Evolutionary conservation across 257 asterid genomes (phyloP).

Genomic region (Nicotiana paniculata): DNA sequence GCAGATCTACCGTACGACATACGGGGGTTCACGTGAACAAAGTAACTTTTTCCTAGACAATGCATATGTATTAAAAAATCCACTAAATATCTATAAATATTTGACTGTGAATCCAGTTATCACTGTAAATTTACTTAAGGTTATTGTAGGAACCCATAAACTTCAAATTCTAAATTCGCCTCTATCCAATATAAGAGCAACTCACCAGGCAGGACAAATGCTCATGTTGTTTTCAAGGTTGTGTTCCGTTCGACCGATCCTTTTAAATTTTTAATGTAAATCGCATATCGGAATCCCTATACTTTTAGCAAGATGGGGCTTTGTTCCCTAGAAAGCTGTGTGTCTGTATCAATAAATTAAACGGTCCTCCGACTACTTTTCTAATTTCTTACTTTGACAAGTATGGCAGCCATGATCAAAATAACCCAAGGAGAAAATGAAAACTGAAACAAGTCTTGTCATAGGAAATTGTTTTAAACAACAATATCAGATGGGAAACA

Average conservation of each 20-base stretch:
- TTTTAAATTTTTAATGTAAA: not conserved
- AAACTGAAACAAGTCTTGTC: not conserved
- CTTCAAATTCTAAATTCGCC: too few relatives aligned
- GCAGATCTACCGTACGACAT: too few relatives aligned
- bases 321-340: not conserved
- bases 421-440: not conserved
- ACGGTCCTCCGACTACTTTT: not conserved
- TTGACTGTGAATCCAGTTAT: too few relatives aligned
- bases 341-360: not conserved
- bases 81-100: too few relatives aligned
- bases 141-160: too few relatives aligned
- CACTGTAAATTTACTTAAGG: too few relatives aligned
- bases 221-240: not conserved
- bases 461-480: not conserved
- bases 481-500: not conserved
- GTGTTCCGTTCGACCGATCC: not conserved
- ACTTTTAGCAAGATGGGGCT: not conserved
- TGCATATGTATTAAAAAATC: too few relatives aligned
- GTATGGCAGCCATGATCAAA: not conserved
- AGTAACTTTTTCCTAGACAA: too few relatives aligned
- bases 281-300: not conserved
- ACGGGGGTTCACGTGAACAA: too few relatives aligned
- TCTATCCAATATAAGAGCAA: not conserved
- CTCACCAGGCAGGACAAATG: not conserved
- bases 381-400: not conserved